Base-by-base conservation (phyloP, 2,329 filamentous ascomycete genomes). In the Mariannaea sp. region DNA sequence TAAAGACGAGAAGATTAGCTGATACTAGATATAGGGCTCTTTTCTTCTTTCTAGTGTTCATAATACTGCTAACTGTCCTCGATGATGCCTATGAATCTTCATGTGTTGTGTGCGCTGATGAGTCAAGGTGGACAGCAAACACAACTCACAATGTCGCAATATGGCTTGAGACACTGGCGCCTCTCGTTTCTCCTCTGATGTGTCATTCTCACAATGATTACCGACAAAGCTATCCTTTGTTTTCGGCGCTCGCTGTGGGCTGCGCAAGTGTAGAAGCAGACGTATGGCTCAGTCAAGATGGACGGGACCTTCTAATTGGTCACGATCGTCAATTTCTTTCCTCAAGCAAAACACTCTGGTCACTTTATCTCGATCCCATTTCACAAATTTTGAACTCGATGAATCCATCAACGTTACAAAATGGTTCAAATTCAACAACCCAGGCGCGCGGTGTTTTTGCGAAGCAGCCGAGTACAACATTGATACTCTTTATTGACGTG, bases 131-230 rank as follows among this genome's bases (percentile, higher is more conserved):
- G 7, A 49, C 49, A 7, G 36, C 49, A 1, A 49, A 64, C n/a
- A 13, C 49, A 27, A 30, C 33, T 13, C 50, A 64, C 2, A 55
- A 45, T 26, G 61, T 50, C 16, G 38, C 44, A 13, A 36, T 52
- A 46, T 64, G 61, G 61, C 55, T 55, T 7, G 20, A 59, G 8
- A 43, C 45, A 12, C 5, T 64, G 5, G 60, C 61, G 1, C 38
- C 55, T 17, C 40, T 49, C 4, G 61, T 64, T 3, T 44, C 57
- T 2, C 61, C 61, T 4, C 50, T 49, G 2, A 64, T 60, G 59
- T 58, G 60, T 52, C 85, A 88, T 65, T 86, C 82, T 1, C 86
- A 88, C 65, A 88, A 88, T 63, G 86, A 89, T 68, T 89, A 89
- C 69, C 82, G 82, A 80, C 77, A 84, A 35, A 76, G 75, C 7